Percentiles rank a stretch among this genome's conserved stretches.
phyloP scores from a whole-genome alignment of 495 filamentous ascomycete species.

The Margaritispora aquatica region DNA sequence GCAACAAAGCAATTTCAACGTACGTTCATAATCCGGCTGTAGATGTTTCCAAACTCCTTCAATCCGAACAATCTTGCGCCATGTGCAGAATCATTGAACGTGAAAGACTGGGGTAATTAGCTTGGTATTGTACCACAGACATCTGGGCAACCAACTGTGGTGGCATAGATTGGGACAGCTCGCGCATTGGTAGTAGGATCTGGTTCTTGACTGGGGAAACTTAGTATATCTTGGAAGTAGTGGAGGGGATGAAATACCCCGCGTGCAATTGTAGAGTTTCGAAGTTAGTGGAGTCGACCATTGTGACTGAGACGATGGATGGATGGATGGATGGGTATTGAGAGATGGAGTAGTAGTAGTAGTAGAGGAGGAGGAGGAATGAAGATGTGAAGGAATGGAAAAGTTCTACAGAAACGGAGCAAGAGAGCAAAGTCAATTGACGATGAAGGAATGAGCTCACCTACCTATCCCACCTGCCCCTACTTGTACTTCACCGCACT shows the following conservation, averaged over 20 bases:
- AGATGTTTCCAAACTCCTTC: slow-evolving; percentile 98
- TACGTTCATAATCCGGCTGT: slow-evolving; percentile 93
- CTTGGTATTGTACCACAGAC: not conserved
- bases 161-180: slow-evolving; percentile 94
- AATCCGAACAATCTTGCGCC: slow-evolving; percentile 94
- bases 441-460: not conserved
- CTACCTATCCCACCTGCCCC: not conserved
- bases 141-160: slow-evolving; percentile 54
- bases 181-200: slow-evolving; percentile 85
- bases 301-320: not conserved
- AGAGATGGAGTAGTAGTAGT: too few relatives aligned
- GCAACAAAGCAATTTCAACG: too few relatives aligned
- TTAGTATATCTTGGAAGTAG: slow-evolving; percentile 18
- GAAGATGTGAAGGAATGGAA: not conserved
- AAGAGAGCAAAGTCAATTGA: not conserved
- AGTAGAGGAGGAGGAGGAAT: not conserved
- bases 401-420: not conserved
- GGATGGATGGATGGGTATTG: too few relatives aligned
- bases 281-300: slow-evolving; percentile 46
- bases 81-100: slow-evolving; percentile 96
- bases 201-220: slow-evolving; percentile 58
- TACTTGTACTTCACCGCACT: not conserved
- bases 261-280: slow-evolving; percentile 97
- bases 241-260: slow-evolving; percentile 44
- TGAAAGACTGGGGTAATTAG: slow-evolving; percentile 57